These are phyloP conservation scores for Hyphodiscus sp. DNA, from an alignment of 2,329 filamentous ascomycete species.

Conservation along the genomic window DNA sequence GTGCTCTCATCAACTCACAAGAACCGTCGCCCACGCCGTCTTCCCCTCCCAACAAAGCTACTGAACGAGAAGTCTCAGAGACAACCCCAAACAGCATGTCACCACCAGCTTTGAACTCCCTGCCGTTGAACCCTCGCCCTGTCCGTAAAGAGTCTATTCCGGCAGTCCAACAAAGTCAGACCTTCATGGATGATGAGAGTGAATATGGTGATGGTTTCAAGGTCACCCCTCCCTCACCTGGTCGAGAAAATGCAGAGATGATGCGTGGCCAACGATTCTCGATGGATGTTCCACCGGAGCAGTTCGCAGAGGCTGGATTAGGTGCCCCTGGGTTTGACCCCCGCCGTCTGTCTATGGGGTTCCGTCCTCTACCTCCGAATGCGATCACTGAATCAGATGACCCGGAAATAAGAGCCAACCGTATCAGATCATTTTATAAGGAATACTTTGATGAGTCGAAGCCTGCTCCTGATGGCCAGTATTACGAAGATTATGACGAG, in stretches of 20 bases:
- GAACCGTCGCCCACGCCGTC: constrained; percentile 3
- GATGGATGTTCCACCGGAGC: constrained; percentile 31
- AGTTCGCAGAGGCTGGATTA: constrained; percentile 37
- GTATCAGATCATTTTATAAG: constrained; percentile 98
- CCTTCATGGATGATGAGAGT: constrained; percentile 42
- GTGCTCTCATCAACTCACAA: constrained; percentile 17
- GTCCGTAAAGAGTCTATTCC: constrained; percentile 32
- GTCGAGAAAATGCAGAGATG: constrained; percentile 22
- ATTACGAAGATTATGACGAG: constrained; percentile 71
- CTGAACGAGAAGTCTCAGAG: constrained; percentile 6
- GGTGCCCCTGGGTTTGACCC: constrained; percentile 49
- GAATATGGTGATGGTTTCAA: constrained; percentile 50
- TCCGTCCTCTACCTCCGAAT: constrained; percentile 83
- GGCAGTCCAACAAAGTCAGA: constrained; percentile 2
- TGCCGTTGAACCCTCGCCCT: constrained; percentile 30
- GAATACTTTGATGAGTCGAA: constrained; percentile 94
- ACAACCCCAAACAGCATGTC: not conserved
- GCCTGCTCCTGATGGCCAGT: constrained; percentile 36
- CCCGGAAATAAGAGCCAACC: constrained; percentile 88
- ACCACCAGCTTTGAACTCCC: constrained; percentile 24
- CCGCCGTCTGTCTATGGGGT: constrained; percentile 59
- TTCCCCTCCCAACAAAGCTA: constrained; percentile 4
- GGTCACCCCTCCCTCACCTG: constrained; percentile 36
- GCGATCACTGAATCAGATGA: constrained; percentile 76
- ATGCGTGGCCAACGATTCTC: constrained; percentile 28